These are phyloP conservation scores for Lindgomyces ingoldianus DNA, from an alignment of 495 filamentous ascomycete genomes.

Conservation along the genomic window DNA sequence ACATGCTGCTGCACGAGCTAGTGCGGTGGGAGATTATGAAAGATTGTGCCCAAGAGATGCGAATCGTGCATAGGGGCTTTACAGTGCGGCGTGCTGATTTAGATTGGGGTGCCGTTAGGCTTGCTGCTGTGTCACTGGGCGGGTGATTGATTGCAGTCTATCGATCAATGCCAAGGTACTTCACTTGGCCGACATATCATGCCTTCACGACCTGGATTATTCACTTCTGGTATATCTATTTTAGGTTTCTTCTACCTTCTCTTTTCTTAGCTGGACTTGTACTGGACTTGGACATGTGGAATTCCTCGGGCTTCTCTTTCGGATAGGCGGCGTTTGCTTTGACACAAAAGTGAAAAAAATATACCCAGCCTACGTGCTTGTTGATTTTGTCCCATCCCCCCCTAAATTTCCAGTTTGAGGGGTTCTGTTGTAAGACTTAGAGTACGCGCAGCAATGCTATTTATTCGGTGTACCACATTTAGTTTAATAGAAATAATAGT, in stretches of 20 bases:
- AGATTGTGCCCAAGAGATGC: not conserved
- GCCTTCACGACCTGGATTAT: not conserved
- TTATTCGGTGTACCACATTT: not conserved
- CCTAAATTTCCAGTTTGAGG: not conserved
- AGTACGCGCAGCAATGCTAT: not conserved
- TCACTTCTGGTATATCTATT: not conserved
- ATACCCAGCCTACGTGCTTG: not conserved
- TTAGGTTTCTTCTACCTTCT: not conserved
- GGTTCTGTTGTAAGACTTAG: not conserved
- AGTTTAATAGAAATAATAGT: not conserved
- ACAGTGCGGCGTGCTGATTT: not conserved
- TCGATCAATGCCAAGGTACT: not conserved
- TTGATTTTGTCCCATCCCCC: not conserved
- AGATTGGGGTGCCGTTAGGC: no score
- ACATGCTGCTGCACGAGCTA: slow-evolving; percentile 11
- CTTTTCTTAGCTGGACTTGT: not conserved
- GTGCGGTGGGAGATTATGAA: not conserved
- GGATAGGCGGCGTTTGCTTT: not conserved
- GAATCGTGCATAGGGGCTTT: not conserved
- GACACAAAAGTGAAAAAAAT: not conserved
- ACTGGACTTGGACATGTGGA: not conserved
- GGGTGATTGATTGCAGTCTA: not conserved
- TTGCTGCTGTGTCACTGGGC: not conserved
- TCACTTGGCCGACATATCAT: not conserved
- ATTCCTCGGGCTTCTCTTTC: not conserved